These are phyloP conservation scores for Tetrapisispora arboricola DNA, from an alignment of 805 yeast genomes.

Conservation along the genomic window DNA sequence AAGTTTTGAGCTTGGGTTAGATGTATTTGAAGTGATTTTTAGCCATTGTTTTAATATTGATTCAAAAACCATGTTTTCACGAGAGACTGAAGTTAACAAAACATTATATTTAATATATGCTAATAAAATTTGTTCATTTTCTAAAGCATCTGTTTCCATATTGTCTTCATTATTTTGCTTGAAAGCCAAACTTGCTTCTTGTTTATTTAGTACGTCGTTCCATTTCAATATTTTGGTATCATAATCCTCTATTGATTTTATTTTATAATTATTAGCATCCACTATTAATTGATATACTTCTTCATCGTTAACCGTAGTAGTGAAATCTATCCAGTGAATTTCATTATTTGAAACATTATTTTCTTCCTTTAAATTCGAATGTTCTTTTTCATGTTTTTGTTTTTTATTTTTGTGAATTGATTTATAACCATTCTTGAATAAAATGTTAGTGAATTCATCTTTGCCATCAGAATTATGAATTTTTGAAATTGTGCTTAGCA, in stretches of 20 bases:
- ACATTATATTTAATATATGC: constrained; percentile 67
- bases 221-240: constrained; percentile 53
- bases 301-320: constrained; percentile 57
- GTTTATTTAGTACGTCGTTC: constrained; percentile 59
- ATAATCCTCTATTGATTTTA: constrained; percentile 36
- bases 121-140: constrained; percentile 61
- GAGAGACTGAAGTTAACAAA: constrained; percentile 54
- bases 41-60: constrained; percentile 26
- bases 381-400: constrained; percentile 7
- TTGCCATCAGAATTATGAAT: constrained; percentile 9
- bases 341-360: constrained; percentile 31
- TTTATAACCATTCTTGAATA: constrained; percentile 24
- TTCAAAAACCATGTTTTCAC: constrained; percentile 50
- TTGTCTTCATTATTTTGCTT: constrained; percentile 41
- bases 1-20: constrained; percentile 16
- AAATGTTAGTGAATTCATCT: constrained; percentile 32
- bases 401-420: constrained; percentile 6
- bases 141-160: constrained; percentile 30
- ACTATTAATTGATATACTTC: constrained; percentile 56
- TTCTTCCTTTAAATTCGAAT: neutral
- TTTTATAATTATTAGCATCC: constrained; percentile 29
- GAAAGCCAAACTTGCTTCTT: constrained; percentile 33
- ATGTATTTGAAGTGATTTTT: constrained; percentile 3
- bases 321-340: constrained; percentile 48
- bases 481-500: constrained; percentile 6